A percentile compares a stretch with the other conserved stretches of the same genome.
These are phyloP conservation scores for Dendrocalamus sinicus DNA, from an alignment of 176 grass and related monocot genomes.

Conservation along the genomic window DNA sequence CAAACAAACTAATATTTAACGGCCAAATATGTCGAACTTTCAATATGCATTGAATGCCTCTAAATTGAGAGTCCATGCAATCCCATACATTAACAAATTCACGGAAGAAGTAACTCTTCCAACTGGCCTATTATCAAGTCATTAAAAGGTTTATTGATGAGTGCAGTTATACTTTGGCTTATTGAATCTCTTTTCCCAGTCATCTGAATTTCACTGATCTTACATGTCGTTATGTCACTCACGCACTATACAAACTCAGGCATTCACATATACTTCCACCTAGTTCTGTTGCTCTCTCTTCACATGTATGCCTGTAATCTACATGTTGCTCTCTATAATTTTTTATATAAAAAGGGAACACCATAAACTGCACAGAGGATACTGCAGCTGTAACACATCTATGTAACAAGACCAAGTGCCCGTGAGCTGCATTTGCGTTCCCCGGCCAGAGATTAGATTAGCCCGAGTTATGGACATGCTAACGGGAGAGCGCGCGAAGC, in stretches of 20 bases:
- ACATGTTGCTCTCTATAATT: slow-evolving; percentile 11
- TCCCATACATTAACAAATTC: too few relatives aligned
- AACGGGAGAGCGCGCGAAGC: too few relatives aligned
- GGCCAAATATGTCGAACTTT: slow-evolving; percentile 2
- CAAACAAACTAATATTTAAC: slow-evolving; percentile 30
- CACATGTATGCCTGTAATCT: slow-evolving; percentile 1
- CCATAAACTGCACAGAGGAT: background rate
- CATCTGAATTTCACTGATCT: slow-evolving; percentile 11
- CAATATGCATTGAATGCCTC: slow-evolving; percentile 25
- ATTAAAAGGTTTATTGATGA: background rate
- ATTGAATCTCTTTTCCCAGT: slow-evolving; percentile 10
- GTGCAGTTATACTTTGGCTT: background rate
- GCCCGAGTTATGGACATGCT: too few relatives aligned
- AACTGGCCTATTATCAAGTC: background rate
- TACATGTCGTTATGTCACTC: background rate
- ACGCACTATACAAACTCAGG: background rate
- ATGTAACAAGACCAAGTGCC: too few relatives aligned
- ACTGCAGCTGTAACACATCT: background rate
- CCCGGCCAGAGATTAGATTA: too few relatives aligned
- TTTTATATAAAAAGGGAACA: slow-evolving; percentile 1
- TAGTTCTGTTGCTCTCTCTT: background rate
- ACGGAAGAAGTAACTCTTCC: background rate
- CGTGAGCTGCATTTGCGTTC: too few relatives aligned
- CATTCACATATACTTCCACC: background rate
- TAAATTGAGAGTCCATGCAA: slow-evolving; percentile 7